Percentiles rank a stretch among this genome's conserved stretches.
phyloP scores from a whole-genome alignment of 768 basidiomycete species.

The Rhizopogon sp. region DNA sequence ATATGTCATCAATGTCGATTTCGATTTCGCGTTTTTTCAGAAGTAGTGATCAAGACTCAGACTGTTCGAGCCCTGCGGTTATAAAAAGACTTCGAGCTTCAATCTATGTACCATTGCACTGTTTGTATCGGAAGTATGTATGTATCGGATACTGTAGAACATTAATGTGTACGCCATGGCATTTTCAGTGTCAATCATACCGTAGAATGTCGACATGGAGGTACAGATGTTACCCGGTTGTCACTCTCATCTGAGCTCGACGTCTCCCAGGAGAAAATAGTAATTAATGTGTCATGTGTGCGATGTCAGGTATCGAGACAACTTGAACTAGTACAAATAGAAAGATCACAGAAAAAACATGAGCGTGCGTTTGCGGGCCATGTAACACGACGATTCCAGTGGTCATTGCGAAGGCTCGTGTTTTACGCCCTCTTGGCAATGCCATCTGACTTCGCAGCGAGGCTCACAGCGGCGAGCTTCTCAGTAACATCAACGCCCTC shows the following conservation, averaged over 20 bases:
- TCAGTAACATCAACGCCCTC: constrained; percentile 23
- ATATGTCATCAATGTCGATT: constrained; percentile 8
- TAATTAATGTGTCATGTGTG: not conserved
- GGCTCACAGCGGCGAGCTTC: constrained; percentile 20
- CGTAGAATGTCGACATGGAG: not conserved
- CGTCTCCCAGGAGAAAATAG: not conserved
- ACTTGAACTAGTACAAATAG: constrained; percentile 1
- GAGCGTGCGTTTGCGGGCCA: not conserved
- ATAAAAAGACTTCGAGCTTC: too few species aligned
- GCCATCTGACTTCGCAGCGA: constrained; percentile 27
- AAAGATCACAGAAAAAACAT: not conserved
- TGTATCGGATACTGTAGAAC: too few species aligned
- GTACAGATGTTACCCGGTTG: not conserved
- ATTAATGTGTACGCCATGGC: too few species aligned
- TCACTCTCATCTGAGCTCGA: too few species aligned
- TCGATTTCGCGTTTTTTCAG: not conserved
- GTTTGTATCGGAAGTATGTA: too few species aligned
- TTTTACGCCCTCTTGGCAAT: constrained; percentile 11
- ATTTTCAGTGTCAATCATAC: not conserved
- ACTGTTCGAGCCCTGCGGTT: too few species aligned
- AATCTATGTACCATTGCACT: too few species aligned
- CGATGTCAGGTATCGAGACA: not conserved
- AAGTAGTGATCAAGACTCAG: too few species aligned
- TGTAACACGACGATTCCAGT: not conserved
- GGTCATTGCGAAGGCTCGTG: not conserved